These are phyloP conservation scores for Gossypium schwendimanii DNA, from an alignment of 441 rosid genomes.

Conservation along the genomic window DNA sequence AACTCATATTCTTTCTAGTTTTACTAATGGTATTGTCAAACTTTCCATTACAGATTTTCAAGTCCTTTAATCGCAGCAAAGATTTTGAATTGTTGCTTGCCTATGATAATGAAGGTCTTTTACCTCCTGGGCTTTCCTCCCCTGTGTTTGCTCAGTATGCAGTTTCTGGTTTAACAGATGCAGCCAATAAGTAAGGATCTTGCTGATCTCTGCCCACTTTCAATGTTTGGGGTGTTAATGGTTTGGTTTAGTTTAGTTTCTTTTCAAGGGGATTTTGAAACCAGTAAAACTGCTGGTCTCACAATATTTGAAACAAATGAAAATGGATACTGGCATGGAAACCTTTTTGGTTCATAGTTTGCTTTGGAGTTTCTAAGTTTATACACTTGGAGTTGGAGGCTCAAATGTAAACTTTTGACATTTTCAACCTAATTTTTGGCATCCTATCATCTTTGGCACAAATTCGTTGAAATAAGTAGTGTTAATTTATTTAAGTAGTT, in stretches of 20 bases:
- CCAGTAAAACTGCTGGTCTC: background rate
- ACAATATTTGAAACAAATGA: background rate
- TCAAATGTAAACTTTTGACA: background rate
- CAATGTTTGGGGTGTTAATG: slow-evolving; percentile 1
- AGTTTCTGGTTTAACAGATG: slow-evolving; percentile 70
- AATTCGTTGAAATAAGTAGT: background rate
- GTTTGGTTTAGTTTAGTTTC: background rate
- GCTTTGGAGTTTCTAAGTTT: background rate
- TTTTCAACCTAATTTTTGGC: background rate
- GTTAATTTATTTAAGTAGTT: background rate
- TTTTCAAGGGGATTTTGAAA: background rate
- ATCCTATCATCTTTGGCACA: background rate
- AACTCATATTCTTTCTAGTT: slow-evolving; percentile 12
- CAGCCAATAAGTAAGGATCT: slow-evolving; percentile 70
- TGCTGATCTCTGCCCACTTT: slow-evolving; percentile 7
- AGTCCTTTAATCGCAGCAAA: slow-evolving; percentile 63
- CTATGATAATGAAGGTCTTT: slow-evolving; percentile 60
- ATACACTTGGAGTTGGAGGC: background rate
- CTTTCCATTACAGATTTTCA: slow-evolving; percentile 62
- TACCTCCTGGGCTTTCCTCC: slow-evolving; percentile 67
- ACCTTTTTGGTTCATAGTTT: background rate
- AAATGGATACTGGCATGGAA: background rate
- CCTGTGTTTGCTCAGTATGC: slow-evolving; percentile 78
- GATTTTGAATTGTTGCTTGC: slow-evolving; percentile 88
- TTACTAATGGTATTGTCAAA: slow-evolving; percentile 15